Evolutionary conservation across 257 asterid genomes (phyloP).

Genomic region (Coffea canephora): DNA sequence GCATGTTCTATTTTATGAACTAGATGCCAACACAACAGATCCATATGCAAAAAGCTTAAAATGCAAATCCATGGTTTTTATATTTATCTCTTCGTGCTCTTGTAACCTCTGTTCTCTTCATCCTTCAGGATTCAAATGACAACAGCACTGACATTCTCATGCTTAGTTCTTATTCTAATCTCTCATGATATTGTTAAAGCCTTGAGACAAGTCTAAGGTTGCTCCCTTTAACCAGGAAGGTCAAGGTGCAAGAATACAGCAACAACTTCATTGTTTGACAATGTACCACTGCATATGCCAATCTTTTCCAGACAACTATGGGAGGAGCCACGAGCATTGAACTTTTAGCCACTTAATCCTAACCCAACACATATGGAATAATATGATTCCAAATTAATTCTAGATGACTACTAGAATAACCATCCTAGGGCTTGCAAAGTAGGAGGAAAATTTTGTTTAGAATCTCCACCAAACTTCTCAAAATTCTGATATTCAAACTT

Average conservation of each 20-base stretch:
- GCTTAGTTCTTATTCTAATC: not conserved
- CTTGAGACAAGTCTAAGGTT: not conserved
- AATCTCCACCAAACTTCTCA: not conserved
- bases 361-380: not conserved
- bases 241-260: not conserved
- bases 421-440: not conserved
- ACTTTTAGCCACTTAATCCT: not conserved
- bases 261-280: not conserved
- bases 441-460: not conserved
- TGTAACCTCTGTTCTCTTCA: not conserved
- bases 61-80: not conserved
- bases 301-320: conserved; percentile 1
- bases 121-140: no score
- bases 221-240: not conserved
- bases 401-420: not conserved
- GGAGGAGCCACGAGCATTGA: not conserved
- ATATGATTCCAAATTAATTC: not conserved
- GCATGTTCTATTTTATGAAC: not conserved
- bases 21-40: not conserved
- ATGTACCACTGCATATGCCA: not conserved
- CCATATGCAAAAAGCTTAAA: not conserved
- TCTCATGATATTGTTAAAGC: not conserved
- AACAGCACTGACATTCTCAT: not conserved
- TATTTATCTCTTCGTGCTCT: not conserved
- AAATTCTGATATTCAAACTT: not conserved